phyloP scores from a whole-genome alignment of 108 stramenopile species.

The Mediolabrus comicus region DNA sequence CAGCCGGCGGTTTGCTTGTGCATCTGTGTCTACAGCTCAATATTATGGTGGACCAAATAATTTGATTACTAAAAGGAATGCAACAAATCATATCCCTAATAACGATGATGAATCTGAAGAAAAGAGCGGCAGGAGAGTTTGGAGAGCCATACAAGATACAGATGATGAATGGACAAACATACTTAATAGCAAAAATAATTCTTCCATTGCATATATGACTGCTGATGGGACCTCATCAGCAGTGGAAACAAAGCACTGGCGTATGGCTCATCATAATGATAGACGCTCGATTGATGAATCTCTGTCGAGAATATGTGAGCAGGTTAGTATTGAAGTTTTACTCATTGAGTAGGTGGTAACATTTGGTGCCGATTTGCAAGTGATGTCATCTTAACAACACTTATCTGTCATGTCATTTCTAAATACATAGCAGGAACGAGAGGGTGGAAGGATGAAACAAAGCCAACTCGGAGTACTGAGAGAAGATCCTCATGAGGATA shows the following conservation, averaged over 20 bases:
- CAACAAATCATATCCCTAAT: not conserved
- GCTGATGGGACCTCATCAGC: not conserved
- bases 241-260: constrained; percentile 18
- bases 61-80: not conserved
- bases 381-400: not conserved
- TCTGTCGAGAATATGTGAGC: constrained; percentile 41
- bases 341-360: no score
- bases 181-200: not conserved
- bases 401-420: not conserved
- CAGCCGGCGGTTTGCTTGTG: no score
- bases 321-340: constrained; percentile 19
- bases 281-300: constrained; percentile 17
- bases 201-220: not conserved
- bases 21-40: no score
- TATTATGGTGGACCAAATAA: no score
- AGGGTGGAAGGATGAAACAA: constrained; percentile 67
- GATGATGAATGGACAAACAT: constrained; percentile 3
- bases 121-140: constrained; percentile 34
- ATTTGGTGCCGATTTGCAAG: no score
- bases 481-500: constrained; percentile 90
- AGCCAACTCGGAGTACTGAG: constrained; percentile 73
- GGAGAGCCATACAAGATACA: constrained; percentile 11
- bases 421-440: constrained; percentile 49
- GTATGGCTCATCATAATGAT: constrained; percentile 31
- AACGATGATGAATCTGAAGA: not conserved